Conservation (phyloP, 441 rosid species). For the Geranium incanum region DNA sequence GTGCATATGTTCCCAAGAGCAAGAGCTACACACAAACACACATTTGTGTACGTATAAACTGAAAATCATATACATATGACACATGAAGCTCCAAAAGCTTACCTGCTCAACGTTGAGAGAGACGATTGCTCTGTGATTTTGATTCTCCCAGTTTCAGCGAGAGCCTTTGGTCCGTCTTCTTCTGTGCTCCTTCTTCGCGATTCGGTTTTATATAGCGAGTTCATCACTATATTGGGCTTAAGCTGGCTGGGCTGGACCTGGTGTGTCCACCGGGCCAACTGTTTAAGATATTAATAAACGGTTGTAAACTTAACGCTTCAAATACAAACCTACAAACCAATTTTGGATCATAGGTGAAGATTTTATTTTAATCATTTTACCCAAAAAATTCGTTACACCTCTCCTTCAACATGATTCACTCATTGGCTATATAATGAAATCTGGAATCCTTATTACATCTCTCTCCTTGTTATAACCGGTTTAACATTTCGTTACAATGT, state of each 20-base stretch:
- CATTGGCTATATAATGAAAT: too few species aligned
- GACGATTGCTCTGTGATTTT: background rate
- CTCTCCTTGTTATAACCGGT: too few species aligned
- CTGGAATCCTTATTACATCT: too few species aligned
- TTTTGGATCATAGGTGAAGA: too few species aligned
- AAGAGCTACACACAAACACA: background rate
- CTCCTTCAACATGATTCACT: too few species aligned
- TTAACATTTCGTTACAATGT: too few species aligned
- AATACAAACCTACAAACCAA: too few species aligned
- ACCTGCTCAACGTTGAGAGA: constrained; percentile 3
- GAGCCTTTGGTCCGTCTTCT: background rate
- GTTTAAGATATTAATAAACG: background rate
- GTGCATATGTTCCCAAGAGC: background rate
- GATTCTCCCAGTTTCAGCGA: background rate
- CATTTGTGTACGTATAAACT: background rate
- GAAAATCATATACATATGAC: background rate
- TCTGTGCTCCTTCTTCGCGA: background rate
- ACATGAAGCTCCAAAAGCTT: background rate
- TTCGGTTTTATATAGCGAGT: background rate
- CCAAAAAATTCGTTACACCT: too few species aligned
- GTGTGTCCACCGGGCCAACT: background rate
- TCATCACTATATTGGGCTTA: background rate
- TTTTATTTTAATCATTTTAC: too few species aligned
- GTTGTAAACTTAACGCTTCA: too few species aligned
- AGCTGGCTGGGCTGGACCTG: background rate